Base-by-base conservation (phyloP, 352 stramenopile genomes). In the Blastocystis sp. region DNA sequence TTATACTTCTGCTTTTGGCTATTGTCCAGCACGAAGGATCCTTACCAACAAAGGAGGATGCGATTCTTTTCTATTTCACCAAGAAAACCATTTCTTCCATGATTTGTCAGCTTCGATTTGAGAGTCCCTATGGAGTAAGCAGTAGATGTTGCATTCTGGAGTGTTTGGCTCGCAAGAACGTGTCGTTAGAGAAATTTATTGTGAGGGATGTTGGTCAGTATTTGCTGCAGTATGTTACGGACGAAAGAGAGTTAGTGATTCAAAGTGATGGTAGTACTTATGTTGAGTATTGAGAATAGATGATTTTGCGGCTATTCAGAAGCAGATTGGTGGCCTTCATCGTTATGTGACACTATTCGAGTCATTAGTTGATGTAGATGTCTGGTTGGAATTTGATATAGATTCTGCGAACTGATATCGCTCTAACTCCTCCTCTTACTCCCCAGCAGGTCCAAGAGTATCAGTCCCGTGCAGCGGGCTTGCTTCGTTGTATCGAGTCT, bases 311-410 rank as follows among this genome's bases (percentile, higher is more conserved):
- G 30, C 64, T 27, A 56, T 77, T 51, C 64, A 77, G 9, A 51
- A 77, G 35, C 64, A 77, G 33, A 77, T 77, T 48, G 64, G 64
- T n/a, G 64, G 64, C 4, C 15, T 77, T 4, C 64, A 77, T 56
- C 64, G 64, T 48, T 77, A 53, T 30, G 64, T 77, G 27, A 56
- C 19, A 5, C 40, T 77, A 3, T 56, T 77, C 33, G n/a, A 56
- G n/a, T 33, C 40, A 11, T 48, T 77, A 11, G 40, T 56, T n/a
- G 64, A 77, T n/a, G 64, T 77, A 56, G n/a, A 5, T 3, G 17
- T 11, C 1, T n/a, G 64, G n/a, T 11, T 17, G 19, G 5, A 2
- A 40, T 24, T 51, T 51, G 15, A 53, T n/a, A 7, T 51, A 77
- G 64, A 30, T 56, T 24, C 40, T 77, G 7, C 30, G 40, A 33